phyloP scores from a whole-genome alignment of 1,139 yeast species.

The Lodderomyces parapsilosis region DNA sequence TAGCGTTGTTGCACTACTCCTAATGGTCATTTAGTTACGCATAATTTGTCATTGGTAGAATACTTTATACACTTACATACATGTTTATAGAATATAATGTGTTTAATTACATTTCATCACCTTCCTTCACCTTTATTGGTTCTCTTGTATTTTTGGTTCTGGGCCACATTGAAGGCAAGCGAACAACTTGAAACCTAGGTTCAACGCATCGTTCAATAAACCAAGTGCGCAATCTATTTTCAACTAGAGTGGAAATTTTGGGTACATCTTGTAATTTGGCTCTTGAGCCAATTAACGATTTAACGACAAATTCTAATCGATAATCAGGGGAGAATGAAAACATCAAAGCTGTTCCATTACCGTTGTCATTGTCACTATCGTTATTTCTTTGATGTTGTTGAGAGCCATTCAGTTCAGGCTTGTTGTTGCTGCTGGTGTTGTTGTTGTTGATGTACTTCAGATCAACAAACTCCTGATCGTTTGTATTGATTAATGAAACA shows the following conservation, averaged over 20 bases:
- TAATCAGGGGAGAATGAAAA: conserved; percentile 92
- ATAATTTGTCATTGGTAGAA: too few relatives aligned
- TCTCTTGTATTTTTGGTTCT: conserved; percentile 67
- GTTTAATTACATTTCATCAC: not conserved
- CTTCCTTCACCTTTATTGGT: conserved; percentile 22
- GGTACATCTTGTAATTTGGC: conserved; percentile 94
- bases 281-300: conserved; percentile 86
- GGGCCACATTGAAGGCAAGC: conserved; percentile 90
- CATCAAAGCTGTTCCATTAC: conserved; percentile 67
- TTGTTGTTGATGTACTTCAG: conserved; percentile 7
- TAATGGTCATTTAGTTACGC: not conserved
- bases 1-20: not conserved
- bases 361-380: conserved; percentile 10
- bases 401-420: too few relatives aligned
- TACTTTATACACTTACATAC: not conserved
- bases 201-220: conserved; percentile 90
- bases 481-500: conserved; percentile 64
- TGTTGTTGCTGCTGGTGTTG: not conserved
- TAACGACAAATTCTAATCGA: conserved; percentile 79
- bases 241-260: conserved; percentile 81
- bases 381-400: not conserved
- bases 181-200: conserved; percentile 84
- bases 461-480: conserved; percentile 34
- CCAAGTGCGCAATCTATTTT: conserved; percentile 81
- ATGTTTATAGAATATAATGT: too few relatives aligned